phyloP scores from a whole-genome alignment of 805 yeast species.

The Kluyveromyces dobzhanskii region DNA sequence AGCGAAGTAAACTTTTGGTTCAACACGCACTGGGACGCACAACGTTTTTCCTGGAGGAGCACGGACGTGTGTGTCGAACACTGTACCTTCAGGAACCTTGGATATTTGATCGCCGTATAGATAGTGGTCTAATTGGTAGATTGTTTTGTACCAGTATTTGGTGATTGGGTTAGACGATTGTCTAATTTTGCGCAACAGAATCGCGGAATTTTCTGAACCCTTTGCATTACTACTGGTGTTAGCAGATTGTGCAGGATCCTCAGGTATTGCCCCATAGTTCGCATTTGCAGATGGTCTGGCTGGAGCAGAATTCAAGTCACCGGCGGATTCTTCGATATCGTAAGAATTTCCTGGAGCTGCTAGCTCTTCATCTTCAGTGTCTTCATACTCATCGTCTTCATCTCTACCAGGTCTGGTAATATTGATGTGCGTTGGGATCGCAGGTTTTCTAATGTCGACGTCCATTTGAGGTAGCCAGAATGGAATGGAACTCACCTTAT shows the following conservation, averaged over 20 bases:
- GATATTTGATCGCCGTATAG: constrained; percentile 42
- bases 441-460: constrained; percentile 88
- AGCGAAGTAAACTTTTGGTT: constrained; percentile 98
- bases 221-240: constrained; percentile 7
- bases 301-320: constrained; percentile 10
- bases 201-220: constrained; percentile 26
- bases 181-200: constrained; percentile 19
- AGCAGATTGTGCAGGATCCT: constrained; percentile 4
- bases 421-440: constrained; percentile 38
- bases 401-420: constrained; percentile 25
- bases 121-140: constrained; percentile 34
- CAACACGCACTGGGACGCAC: constrained; percentile 91
- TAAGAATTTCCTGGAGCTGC: constrained; percentile 47
- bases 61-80: constrained; percentile 45
- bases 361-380: constrained; percentile 30
- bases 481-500: constrained; percentile 76
- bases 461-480: constrained; percentile 98
- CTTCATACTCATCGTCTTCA: constrained; percentile 27
- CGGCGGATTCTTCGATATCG: constrained; percentile 63
- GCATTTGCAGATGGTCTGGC: constrained; percentile 12
- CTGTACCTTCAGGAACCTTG: constrained; percentile 58
- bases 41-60: constrained; percentile 88
- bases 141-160: constrained; percentile 16
- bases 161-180: constrained; percentile 15
- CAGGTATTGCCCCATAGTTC: constrained; percentile 34